Evolutionary conservation across 495 filamentous ascomycete species (phyloP).

Genomic region (Lasiosphaeria hispida): DNA sequence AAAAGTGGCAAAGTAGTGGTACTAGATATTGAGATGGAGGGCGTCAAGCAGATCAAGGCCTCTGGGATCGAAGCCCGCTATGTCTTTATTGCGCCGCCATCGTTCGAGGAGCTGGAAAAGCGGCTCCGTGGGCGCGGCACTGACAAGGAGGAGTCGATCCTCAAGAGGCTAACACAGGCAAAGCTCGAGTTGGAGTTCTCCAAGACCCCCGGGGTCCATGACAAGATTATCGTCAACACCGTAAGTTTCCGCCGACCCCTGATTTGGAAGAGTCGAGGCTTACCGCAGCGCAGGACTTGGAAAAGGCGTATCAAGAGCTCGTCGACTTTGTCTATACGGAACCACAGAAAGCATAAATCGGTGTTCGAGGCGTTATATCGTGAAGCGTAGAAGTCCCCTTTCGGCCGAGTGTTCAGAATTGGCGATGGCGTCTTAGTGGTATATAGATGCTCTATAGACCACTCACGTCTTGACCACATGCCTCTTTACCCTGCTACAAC

Average conservation of each 20-base stretch:
- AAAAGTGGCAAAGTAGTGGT: constrained; percentile 65
- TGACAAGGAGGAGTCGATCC: constrained; percentile 74
- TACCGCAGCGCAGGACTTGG: constrained; percentile 53
- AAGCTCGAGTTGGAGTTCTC: constrained; percentile 79
- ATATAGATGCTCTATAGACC: too few relatives aligned
- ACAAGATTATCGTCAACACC: constrained; percentile 86
- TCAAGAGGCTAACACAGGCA: constrained; percentile 74
- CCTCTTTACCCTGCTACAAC: too few relatives aligned
- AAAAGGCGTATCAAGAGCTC: constrained; percentile 76
- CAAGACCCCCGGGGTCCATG: constrained; percentile 69
- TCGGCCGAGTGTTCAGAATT: too few relatives aligned
- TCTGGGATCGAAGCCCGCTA: constrained; percentile 75
- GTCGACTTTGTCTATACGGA: constrained; percentile 59
- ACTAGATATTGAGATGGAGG: constrained; percentile 96
- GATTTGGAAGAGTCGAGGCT: neutral
- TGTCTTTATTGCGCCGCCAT: constrained; percentile 81
- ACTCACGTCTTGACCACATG: too few relatives aligned
- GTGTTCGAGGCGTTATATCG: too few relatives aligned
- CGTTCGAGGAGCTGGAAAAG: constrained; percentile 67
- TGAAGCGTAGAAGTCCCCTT: too few relatives aligned
- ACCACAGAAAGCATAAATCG: neutral
- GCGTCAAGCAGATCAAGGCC: constrained; percentile 89
- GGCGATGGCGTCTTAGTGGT: too few relatives aligned
- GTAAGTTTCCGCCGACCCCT: constrained; percentile 9
- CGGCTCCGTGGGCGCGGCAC: constrained; percentile 80